Evolutionary conservation across 306 rosid genomes (phyloP).

Genomic region (Prunus mira): DNA sequence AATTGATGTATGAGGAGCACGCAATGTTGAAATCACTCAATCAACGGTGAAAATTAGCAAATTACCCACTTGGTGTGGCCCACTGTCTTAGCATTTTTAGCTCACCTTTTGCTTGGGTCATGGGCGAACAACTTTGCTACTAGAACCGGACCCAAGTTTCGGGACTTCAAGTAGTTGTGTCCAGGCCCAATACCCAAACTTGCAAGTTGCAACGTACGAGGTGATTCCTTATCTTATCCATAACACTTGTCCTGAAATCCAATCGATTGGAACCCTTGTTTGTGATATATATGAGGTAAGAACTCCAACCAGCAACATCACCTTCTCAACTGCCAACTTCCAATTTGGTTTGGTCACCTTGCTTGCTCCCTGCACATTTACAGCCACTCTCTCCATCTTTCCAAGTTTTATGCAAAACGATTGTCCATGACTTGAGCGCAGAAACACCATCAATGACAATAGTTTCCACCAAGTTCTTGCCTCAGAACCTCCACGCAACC

Average conservation of each 20-base stretch:
- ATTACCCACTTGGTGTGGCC: neutral
- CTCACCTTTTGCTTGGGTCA: neutral
- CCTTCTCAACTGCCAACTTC: neutral
- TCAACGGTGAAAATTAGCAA: no score
- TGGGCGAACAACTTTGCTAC: neutral
- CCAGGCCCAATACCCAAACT: neutral
- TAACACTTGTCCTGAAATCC: neutral
- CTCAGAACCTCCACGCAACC: constrained; percentile 37
- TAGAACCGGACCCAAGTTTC: neutral
- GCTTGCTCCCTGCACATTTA: constrained; percentile 14
- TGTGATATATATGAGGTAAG: neutral
- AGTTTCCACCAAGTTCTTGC: constrained; percentile 58
- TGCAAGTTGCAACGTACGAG: neutral
- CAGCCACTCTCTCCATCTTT: neutral
- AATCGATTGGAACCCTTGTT: neutral
- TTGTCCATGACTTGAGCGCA: neutral
- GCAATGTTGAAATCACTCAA: no score
- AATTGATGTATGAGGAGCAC: no score
- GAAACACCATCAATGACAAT: constrained; percentile 42
- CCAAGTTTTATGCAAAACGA: neutral
- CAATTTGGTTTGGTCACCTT: neutral
- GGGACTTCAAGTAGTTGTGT: neutral
- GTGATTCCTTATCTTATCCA: constrained; percentile 21
- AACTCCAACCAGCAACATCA: no score
- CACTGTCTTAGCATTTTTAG: neutral